Base-by-base conservation (phyloP, 2,329 filamentous ascomycete species). In the Thielaviopsis populi region DNA sequence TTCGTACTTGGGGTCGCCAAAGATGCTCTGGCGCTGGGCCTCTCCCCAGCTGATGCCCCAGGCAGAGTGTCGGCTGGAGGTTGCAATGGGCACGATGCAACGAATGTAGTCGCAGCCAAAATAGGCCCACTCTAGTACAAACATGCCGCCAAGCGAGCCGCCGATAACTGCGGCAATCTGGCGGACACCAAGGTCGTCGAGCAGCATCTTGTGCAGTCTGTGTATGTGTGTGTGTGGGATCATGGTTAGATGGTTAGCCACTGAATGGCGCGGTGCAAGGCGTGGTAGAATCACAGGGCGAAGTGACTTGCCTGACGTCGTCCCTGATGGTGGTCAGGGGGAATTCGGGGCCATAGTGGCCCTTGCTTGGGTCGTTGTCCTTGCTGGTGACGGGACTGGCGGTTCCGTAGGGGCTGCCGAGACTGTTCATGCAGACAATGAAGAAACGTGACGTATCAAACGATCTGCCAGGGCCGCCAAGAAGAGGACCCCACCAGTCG, bases 1-100 rank as follows among this genome's bases (percentile, higher is more conserved):
- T 67, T 96, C 91, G 74, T 99, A 99, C 77, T 96, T 97, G 40
- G 94, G 94, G 72, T 99, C 94, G 46, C 90, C 91, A 75, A 97
- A 99, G 73, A 99, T 97, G 79, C 88, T 91, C 75, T 94, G 89
- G 61, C 89, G 81, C 73, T 95, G 89, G 2, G 89, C 89, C 73
- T 94, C 89, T 50, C 88, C 89, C 89, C 89, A 95, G 74, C 87
- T 91, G 70, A 94, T 95, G 27, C 89, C 87, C 89, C 89, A 95
- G 4, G 89, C 89, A 70, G 88, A 92, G 74, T 94, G 90, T 50
- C 86, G 80, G 69, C 87, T 89, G 7, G 89, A 92, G 5, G 89
- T 94, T 24, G 89, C 89, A 69, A 95, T 92, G 15, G 89, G 87
- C 10, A 94, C 86, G 69, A 94, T 85, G 68, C 80, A 85, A 68